Base-by-base conservation (phyloP, 2,329 filamentous ascomycete species). In the Thyridium curvatum region DNA sequence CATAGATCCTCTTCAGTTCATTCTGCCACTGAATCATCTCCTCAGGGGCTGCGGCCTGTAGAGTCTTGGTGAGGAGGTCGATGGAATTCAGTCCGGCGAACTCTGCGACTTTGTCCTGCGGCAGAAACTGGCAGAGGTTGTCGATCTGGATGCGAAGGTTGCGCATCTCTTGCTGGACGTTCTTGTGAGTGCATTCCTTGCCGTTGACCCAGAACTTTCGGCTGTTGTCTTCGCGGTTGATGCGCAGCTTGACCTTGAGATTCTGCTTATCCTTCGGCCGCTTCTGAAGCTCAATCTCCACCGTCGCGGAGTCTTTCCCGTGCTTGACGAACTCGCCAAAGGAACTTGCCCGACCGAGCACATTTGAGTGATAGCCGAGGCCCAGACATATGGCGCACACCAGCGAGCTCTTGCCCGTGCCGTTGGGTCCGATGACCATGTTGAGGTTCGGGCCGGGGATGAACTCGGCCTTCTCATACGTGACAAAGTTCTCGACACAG, bases 351-450 rank as follows among this genome's bases (percentile, higher is more conserved):
- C 93, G 82, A 13, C 91, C 93, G 13, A 98, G 74, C 52, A 90
- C 79, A 61, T 83, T 78, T 17, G 90, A 81, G 26, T 79, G 77
- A 71, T 84, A 96, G 35, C 93, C 93, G 18, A 98, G 68, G 3
- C 93, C 93, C 12, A 98, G 66, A 55, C 93, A 97, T 49, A 98
- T 94, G 33, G 93, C 93, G 62, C 93, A 98, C 32, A 98, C 91
- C 18, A 98, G 72, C 0, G 93, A 96, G 63, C 91, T 97, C 65
- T 98, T 98, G 40, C 93, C 93, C 0, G 93, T 97, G 28, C 93
- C 93, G 54, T 98, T 98, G n/a, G 93, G 93, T 0, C 93, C 93
- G 50, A 98, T 95, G 38, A 98, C 83, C 91, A 98, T 97, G 59
- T 98, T 98, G 54, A 98, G 63, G 56, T 86, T 91, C 1, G 93